Percentiles rank a stretch among this genome's conserved stretches.
These are phyloP conservation scores for Phlebiopsis flavidoalba DNA, from an alignment of 768 basidiomycete genomes.

Conservation along the genomic window DNA sequence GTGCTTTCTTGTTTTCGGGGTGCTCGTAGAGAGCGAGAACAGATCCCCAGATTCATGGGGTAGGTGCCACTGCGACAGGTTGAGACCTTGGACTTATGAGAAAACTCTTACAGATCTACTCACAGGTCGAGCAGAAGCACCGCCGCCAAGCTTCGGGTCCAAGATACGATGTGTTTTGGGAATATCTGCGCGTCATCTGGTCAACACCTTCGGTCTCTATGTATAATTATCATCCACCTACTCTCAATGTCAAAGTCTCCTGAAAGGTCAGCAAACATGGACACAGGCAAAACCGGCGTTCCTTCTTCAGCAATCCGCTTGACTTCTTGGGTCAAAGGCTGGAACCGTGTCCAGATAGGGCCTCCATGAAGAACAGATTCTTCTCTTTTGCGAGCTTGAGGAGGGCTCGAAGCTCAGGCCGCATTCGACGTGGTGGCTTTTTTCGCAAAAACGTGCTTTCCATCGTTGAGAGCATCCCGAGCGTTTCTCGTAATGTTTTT, in stretches of 20 bases:
- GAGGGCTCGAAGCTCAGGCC: conserved; percentile 69
- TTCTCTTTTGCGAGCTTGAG: conserved; percentile 70
- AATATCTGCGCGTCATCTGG: conserved; percentile 37
- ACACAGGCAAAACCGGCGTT: conserved; percentile 57
- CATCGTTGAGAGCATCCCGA: conserved; percentile 66
- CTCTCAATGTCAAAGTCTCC: conserved; percentile 61
- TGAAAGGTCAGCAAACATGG: conserved; percentile 76
- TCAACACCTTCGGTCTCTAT: background rate
- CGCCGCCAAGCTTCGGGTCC: conserved; percentile 76
- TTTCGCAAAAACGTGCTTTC: conserved; percentile 88
- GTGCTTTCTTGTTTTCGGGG: conserved; percentile 56
- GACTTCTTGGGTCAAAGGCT: conserved; percentile 60
- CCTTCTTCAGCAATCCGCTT: conserved; percentile 60
- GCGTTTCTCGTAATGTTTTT: conserved; percentile 76
- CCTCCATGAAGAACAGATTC: conserved; percentile 89
- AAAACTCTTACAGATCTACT: background rate
- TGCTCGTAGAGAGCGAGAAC: conserved; percentile 77
- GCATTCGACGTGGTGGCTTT: conserved; percentile 79
- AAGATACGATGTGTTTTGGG: conserved; percentile 71
- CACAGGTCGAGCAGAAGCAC: conserved; percentile 81
- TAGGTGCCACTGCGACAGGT: conserved; percentile 62
- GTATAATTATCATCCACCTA: conserved; percentile 28
- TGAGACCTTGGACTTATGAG: background rate
- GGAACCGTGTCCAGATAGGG: conserved; percentile 82
- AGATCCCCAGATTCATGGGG: conserved; percentile 77